Evolutionary conservation across 306 rosid genomes (phyloP).

Genomic region (Rosa multiflora): DNA sequence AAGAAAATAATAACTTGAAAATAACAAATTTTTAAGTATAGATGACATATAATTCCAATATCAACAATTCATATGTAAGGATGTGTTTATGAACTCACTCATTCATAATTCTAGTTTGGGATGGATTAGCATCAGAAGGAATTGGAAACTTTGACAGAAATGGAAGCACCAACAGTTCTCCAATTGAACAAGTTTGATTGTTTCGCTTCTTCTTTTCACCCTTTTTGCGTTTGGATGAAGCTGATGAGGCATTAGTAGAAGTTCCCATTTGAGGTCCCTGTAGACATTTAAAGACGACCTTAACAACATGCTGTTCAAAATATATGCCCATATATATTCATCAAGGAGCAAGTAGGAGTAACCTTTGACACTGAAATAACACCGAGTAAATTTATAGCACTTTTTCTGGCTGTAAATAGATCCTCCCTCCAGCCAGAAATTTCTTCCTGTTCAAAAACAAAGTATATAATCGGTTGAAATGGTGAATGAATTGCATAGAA

Average conservation of each 20-base stretch:
- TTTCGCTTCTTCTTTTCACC: constrained; percentile 63
- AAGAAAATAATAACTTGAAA: constrained; percentile 1
- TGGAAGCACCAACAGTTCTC: constrained; percentile 91
- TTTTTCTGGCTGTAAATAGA: constrained; percentile 86
- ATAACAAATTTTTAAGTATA: constrained; percentile 2
- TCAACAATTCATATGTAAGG: not conserved
- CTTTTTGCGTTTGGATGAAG: constrained; percentile 74
- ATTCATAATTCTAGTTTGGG: constrained; percentile 45
- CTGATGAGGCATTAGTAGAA: constrained; percentile 37
- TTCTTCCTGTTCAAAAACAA: constrained; percentile 56
- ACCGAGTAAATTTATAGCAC: constrained; percentile 80
- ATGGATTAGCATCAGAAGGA: constrained; percentile 59
- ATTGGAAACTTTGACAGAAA: constrained; percentile 78
- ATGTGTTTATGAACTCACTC: constrained; percentile 53
- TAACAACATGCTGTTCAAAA: constrained; percentile 24
- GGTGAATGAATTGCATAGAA: constrained; percentile 7
- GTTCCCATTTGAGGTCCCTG: constrained; percentile 71
- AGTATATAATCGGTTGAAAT: constrained; percentile 19
- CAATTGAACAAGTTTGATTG: constrained; percentile 55
- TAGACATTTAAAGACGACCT: constrained; percentile 28
- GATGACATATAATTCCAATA: not conserved
- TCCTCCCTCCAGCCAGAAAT: constrained; percentile 90
- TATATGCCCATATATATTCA: constrained; percentile 17
- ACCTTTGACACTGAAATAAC: constrained; percentile 87
- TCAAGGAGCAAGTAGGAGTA: constrained; percentile 17